Percentiles rank a stretch among this genome's conserved stretches.
Conservation (phyloP, 2,329 filamentous ascomycete genomes). For the Botrytis porri region DNA sequence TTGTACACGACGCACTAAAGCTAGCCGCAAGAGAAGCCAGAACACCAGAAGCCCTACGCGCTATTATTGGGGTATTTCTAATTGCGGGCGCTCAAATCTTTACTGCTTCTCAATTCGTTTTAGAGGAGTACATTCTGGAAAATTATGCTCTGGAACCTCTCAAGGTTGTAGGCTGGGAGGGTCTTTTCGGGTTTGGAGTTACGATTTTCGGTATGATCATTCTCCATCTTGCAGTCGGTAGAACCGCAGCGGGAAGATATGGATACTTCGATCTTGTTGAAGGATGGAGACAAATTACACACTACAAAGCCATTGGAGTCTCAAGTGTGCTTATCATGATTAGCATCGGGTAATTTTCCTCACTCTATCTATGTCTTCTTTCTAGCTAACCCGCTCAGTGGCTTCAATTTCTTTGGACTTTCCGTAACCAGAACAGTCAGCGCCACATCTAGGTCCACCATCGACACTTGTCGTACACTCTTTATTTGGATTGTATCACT, state of each 20-base stretch:
- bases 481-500: slow-evolving; percentile 98
- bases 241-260: slow-evolving; percentile 67
- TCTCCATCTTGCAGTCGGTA: slow-evolving; percentile 73
- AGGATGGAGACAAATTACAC: slow-evolving; percentile 76
- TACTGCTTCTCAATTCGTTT: slow-evolving; percentile 91
- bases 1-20: slow-evolving; percentile 43
- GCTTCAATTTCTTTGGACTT: slow-evolving; percentile 98
- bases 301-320: slow-evolving; percentile 66
- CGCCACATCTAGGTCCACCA: slow-evolving; percentile 90
- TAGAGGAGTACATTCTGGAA: slow-evolving; percentile 90
- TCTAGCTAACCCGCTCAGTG: slow-evolving; percentile 49
- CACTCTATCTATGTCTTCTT: background rate
- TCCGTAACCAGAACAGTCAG: slow-evolving; percentile 87
- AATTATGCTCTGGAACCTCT: slow-evolving; percentile 72
- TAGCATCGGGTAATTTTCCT: slow-evolving; percentile 76
- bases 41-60: slow-evolving; percentile 59
- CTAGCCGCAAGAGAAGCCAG: slow-evolving; percentile 43
- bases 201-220: slow-evolving; percentile 78
- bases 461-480: slow-evolving; percentile 93
- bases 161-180: slow-evolving; percentile 93
- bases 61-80: slow-evolving; percentile 78
- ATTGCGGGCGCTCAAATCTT: slow-evolving; percentile 96
- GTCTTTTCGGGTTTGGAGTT: slow-evolving; percentile 80
- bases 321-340: slow-evolving; percentile 93
- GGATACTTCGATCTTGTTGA: slow-evolving; percentile 91